Base-by-base conservation (phyloP, 148 eudicot genomes). In the Arctostaphylos glauca region DNA sequence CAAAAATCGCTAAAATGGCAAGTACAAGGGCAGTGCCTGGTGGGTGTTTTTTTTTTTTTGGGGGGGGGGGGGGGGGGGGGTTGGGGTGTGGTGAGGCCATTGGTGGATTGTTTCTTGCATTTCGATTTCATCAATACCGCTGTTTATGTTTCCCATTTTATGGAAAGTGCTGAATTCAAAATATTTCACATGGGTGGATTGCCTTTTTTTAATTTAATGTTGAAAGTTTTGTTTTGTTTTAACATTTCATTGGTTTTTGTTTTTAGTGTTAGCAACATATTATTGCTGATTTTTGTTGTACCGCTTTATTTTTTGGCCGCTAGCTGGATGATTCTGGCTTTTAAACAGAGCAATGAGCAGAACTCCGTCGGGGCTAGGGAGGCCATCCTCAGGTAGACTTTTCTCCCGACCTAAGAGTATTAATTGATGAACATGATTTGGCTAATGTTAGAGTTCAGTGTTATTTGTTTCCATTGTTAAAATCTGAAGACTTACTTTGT, bases 351-450 rank as follows among this genome's bases (percentile, higher is more conserved):
- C 89, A 87, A 93, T 91, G 97, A 91, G 82, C 87, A 81, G 21
- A 74, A 90, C 84, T 43, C 76, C 77, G 46, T 19, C 81, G 38
- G 91, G 85, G 71, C 86, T 87, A 78, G 87, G 90, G 84, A 90
- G 85, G 83, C 90, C 88, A 62, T 43, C 88, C 60, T 90, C 96
- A 88, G 92, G 96, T 90, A 90, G 77, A 79, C 44, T 48, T 6
- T 3, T 52, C n/a, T 19, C 3, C 12, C 52, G 9, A 13, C 5
- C 14, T 66, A 14, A n/a, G 60, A 10, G 25, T 75, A 43, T 60
- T 31, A 10, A 60, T 38, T 47, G 13, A 7, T 49, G 13, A 13
- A 3, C 50, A 9, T 78, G 64, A 41, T 46, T 72, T 55, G 70
- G 4, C 21, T n/a, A 46, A 18, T 48, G 12, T 31, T 21, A 7